Conservation (phyloP, 768 basidiomycete species). For the Tubosaeta sp. region DNA sequence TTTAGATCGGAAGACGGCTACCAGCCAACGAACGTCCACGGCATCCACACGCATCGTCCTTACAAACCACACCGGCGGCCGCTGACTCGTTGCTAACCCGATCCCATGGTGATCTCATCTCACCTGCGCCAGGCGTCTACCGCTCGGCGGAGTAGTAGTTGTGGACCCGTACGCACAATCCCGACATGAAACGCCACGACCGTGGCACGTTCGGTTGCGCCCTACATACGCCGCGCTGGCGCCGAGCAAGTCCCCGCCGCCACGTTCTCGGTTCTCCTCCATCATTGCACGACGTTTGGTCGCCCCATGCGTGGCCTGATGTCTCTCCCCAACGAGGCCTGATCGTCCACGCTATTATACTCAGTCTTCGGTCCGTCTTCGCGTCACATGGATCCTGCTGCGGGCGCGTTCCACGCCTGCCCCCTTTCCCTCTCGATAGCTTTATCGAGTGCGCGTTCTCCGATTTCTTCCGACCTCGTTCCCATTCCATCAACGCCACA, state of each 20-base stretch:
- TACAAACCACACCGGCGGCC: not conserved
- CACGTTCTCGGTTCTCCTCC: not conserved
- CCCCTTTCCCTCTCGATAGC: not conserved
- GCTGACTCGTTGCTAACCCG: not conserved
- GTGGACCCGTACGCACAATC: not conserved
- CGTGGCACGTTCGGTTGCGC: not conserved
- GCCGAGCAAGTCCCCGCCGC: not conserved
- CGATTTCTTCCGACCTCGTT: not conserved
- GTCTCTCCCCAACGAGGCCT: not conserved
- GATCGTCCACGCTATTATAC: not conserved
- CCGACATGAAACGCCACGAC: not conserved
- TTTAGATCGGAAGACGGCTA: not conserved
- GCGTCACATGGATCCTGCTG: not conserved
- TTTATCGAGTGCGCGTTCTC: not conserved
- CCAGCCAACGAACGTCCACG: not conserved
- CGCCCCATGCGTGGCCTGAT: not conserved
- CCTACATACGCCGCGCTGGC: not conserved
- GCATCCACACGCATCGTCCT: not conserved
- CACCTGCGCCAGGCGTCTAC: not conserved
- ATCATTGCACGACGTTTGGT: not conserved
- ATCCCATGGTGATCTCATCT: not conserved
- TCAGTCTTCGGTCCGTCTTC: not conserved
- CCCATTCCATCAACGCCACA: not conserved
- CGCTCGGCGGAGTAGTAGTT: not conserved
- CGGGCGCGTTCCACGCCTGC: too few relatives aligned